These are phyloP conservation scores for Epicoccum nigrum DNA, from an alignment of 2,329 filamentous ascomycete genomes.

Conservation along the genomic window DNA sequence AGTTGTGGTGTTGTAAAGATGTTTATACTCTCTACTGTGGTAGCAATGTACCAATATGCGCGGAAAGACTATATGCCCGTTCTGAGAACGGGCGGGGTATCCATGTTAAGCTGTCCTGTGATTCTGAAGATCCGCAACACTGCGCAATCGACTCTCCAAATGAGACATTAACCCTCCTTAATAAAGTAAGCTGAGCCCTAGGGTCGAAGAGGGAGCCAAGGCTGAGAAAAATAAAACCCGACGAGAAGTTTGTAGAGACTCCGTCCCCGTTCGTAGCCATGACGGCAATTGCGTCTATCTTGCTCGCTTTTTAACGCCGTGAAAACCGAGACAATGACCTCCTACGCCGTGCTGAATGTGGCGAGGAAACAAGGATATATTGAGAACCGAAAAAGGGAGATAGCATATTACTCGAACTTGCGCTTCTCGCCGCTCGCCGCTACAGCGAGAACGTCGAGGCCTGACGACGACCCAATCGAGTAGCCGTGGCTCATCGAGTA, in stretches of 20 bases:
- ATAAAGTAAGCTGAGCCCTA: neutral
- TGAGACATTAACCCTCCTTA: neutral
- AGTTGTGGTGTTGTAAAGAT: neutral
- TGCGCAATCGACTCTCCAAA: neutral
- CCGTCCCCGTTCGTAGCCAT: slow-evolving; percentile 44
- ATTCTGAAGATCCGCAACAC: neutral
- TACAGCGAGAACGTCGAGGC: slow-evolving; percentile 47
- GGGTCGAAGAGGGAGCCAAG: too few species aligned
- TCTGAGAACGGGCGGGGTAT: slow-evolving; percentile 17
- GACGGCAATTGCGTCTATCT: slow-evolving; percentile 50
- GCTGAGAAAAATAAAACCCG: neutral
- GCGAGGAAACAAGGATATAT: slow-evolving; percentile 8
- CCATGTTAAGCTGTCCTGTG: slow-evolving; percentile 12
- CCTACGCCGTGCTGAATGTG: slow-evolving; percentile 20
- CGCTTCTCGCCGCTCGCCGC: slow-evolving; percentile 48
- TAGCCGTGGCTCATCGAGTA: slow-evolving; percentile 34
- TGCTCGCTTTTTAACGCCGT: slow-evolving; percentile 30
- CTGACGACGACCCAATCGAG: slow-evolving; percentile 37
- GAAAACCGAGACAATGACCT: slow-evolving; percentile 9
- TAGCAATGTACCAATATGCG: slow-evolving; percentile 6
- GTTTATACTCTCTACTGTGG: slow-evolving; percentile 5
- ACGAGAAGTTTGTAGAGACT: slow-evolving; percentile 11
- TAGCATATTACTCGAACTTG: slow-evolving; percentile 37
- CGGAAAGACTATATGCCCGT: slow-evolving; percentile 11
- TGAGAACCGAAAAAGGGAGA: slow-evolving; percentile 1